A percentile compares a stretch with the other conserved stretches of the same genome.
These are phyloP conservation scores for Groenewaldozyma auringiensis DNA, from an alignment of 1,139 yeast species.

Conservation along the genomic window DNA sequence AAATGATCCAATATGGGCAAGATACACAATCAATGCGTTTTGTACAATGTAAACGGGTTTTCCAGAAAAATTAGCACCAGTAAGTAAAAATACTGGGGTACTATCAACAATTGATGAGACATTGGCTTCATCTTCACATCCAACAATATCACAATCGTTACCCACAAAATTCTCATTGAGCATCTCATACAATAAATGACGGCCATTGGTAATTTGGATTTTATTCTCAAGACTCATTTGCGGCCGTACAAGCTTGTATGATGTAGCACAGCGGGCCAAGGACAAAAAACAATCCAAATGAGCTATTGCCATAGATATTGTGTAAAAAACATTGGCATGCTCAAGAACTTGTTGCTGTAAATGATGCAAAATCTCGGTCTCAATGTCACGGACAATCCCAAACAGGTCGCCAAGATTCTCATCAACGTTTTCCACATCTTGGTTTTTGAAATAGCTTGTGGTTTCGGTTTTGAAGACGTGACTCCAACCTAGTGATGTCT, in stretches of 20 bases:
- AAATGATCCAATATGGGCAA: constrained; percentile 90
- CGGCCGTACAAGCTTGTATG: neutral
- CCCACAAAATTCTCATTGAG: constrained; percentile 1
- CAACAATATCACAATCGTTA: neutral
- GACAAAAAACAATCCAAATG: constrained; percentile 70
- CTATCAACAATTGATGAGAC: constrained; percentile 41
- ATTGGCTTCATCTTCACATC: constrained; percentile 60
- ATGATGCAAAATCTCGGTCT: neutral
- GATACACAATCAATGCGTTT: constrained; percentile 50
- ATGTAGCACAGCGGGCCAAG: constrained; percentile 46
- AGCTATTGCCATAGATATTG: constrained; percentile 47
- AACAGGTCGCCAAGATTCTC: constrained; percentile 48
- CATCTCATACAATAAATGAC: neutral
- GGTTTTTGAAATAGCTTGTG: constrained; percentile 58
- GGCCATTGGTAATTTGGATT: neutral
- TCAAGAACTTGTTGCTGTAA: constrained; percentile 30
- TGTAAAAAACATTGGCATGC: constrained; percentile 45
- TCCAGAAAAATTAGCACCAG: constrained; percentile 78
- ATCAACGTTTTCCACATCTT: constrained; percentile 47
- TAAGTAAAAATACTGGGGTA: constrained; percentile 41
- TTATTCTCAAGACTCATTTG: neutral
- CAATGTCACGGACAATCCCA: constrained; percentile 1
- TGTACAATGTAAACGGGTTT: constrained; percentile 64
- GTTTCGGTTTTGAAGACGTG: constrained; percentile 12
- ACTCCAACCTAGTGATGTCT: neutral